Base-by-base conservation (phyloP, 2,329 filamentous ascomycete genomes). In the Microsporum canis region DNA sequence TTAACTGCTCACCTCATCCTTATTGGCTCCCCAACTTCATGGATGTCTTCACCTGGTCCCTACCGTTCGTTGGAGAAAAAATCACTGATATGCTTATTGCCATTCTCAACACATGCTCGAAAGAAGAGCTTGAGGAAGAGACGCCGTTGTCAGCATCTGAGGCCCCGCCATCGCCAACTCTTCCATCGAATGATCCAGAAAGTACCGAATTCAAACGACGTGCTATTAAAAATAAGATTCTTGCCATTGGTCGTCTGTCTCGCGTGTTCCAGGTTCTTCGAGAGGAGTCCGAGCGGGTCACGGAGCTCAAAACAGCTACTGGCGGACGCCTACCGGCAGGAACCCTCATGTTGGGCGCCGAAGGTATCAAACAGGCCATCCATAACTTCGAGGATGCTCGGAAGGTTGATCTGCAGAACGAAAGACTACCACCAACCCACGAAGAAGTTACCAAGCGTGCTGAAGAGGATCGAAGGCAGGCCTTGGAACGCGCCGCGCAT, bases 1-100 rank as follows among this genome's bases (percentile, higher is more conserved):
- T 99, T 80, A 99, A 99, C 81, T 99, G 92, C 83, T 97, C 94
- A 27, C 94, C 94, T 38, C 94, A 99, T 75, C 94, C 94, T 5
- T 99, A 99, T 80, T 99, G 94, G 94, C 84, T 99, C 57, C 94
- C 94, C 60, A 99, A 99, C 79, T 99, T 99, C 73, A 99, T 99
- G 94, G 94, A 99, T 71, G 94, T 99, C 65, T 99, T 99, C 73
- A 99, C 94, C n/a, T 99, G 94, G 94, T 99, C 94, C 38, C 81
- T 99, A 63, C 94, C 94, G 0, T 99, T 99, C 76, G 94, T 99
- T 29, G 92, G 94, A 64, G 94, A 99, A 77, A 99, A 99, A 82
- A 91, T 99, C 71, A 97, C 94, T 17, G 94, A 99, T 71, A 99
- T 99, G 94, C 85, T 99, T 66, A 96, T 99, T 72, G 92, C 91